Evolutionary conservation across 352 stramenopile species (phyloP).

Genomic region (Halophytophthora polymorphica): DNA sequence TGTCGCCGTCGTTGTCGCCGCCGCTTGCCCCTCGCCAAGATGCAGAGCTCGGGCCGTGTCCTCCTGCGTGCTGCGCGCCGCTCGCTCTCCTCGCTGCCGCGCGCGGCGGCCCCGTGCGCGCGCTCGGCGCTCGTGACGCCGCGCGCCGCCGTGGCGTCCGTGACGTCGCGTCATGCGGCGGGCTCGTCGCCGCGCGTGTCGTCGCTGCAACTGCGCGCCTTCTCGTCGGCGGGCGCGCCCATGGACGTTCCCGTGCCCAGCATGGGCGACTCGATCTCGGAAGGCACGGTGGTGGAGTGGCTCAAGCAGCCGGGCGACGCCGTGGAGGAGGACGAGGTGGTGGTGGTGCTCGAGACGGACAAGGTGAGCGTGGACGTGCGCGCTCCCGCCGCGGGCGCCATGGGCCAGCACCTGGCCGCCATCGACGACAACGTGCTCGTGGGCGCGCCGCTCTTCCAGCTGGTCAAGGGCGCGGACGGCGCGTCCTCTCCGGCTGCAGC

Average conservation of each 20-base stretch:
- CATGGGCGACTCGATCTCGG: constrained; percentile 96
- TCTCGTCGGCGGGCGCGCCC: constrained; percentile 26
- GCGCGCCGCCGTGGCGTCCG: constrained; percentile 1
- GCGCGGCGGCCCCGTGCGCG: constrained; percentile 6
- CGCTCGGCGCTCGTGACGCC: constrained; percentile 8
- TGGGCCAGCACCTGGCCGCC: constrained; percentile 89
- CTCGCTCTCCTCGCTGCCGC: constrained; percentile 16
- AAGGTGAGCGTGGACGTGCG: constrained; percentile 94
- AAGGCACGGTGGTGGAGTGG: constrained; percentile 97
- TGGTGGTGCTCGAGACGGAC: constrained; percentile 98
- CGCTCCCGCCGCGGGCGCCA: constrained; percentile 77
- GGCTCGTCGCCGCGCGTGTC: constrained; percentile 1
- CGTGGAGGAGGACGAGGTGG: constrained; percentile 94
- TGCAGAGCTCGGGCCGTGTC: constrained; percentile 33
- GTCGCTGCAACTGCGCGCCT: constrained; percentile 23
- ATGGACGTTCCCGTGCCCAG: constrained; percentile 81
- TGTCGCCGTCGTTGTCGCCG: too few relatives aligned
- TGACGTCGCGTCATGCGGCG: too few relatives aligned
- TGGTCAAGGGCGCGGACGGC: constrained; percentile 80
- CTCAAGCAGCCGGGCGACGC: constrained; percentile 91
- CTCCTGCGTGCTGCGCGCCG: constrained; percentile 21
- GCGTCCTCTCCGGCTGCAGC: constrained; percentile 11
- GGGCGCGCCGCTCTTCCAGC: constrained; percentile 89
- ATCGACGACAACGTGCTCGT: constrained; percentile 96
- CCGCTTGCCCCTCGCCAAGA: constrained; percentile 3